A percentile compares a stretch with the other conserved stretches of the same genome.
These are phyloP conservation scores for Amborella trichopoda DNA, from an alignment of 164 flowering plant species.

Conservation along the genomic window DNA sequence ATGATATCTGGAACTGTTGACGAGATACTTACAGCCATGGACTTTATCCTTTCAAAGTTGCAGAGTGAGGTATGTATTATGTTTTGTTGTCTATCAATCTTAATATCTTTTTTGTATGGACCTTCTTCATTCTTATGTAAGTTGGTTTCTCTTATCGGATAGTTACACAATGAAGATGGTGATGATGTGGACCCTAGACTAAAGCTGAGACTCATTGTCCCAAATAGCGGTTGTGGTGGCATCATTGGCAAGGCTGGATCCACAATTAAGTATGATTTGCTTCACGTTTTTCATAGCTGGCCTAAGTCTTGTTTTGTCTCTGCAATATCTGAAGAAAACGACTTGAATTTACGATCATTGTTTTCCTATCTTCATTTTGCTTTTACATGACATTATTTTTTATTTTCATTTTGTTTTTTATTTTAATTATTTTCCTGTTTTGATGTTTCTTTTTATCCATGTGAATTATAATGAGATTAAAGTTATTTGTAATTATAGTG, in stretches of 20 bases:
- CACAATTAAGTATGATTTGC: slow-evolving; percentile 72
- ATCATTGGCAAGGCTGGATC: slow-evolving; percentile 96
- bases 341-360: too few relatives aligned
- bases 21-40: slow-evolving; percentile 63
- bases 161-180: slow-evolving; percentile 63
- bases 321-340: too few relatives aligned
- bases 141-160: slow-evolving; percentile 1
- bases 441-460: too few relatives aligned
- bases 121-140: not conserved
- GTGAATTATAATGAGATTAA: too few relatives aligned
- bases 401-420: too few relatives aligned
- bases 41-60: slow-evolving; percentile 66
- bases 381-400: too few relatives aligned
- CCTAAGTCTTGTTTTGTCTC: too few relatives aligned
- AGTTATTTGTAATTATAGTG: too few relatives aligned
- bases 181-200: slow-evolving; percentile 59
- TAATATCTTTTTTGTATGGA: not conserved
- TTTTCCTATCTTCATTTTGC: too few relatives aligned
- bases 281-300: too few relatives aligned
- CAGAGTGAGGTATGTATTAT: slow-evolving; percentile 55
- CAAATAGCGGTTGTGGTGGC: slow-evolving; percentile 88
- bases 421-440: too few relatives aligned
- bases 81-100: not conserved
- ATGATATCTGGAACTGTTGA: slow-evolving; percentile 68
- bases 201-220: slow-evolving; percentile 80